A percentile compares a stretch with the other conserved stretches of the same genome.
Evolutionary conservation across 176 grass and related monocot genomes (phyloP).

Genomic region (Paspalum notatum): DNA sequence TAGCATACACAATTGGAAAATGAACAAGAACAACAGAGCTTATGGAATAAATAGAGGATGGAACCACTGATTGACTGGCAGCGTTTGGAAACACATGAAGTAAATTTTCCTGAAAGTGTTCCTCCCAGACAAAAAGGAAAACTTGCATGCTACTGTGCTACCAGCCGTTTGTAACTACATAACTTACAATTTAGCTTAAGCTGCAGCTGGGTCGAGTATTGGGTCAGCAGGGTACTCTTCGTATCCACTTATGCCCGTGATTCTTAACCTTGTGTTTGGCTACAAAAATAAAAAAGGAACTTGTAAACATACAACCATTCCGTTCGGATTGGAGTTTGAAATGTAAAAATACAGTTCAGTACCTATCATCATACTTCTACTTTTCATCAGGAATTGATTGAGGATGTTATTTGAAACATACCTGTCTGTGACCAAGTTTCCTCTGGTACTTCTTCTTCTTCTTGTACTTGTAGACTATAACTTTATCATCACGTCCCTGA

Average conservation of each 20-base stretch:
- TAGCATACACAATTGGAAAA: constrained; percentile 22
- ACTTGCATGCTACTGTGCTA: constrained; percentile 35
- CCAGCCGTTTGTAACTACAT: constrained; percentile 50
- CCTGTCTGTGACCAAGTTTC: constrained; percentile 87
- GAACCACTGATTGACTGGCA: constrained; percentile 26
- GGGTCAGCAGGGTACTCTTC: constrained; percentile 80
- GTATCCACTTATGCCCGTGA: constrained; percentile 90
- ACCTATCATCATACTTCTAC: constrained; percentile 12
- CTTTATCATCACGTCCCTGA: constrained; percentile 82
- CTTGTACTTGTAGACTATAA: constrained; percentile 91
- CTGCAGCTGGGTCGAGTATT: constrained; percentile 52
- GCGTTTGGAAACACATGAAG: constrained; percentile 33
- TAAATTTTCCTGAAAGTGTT: not conserved
- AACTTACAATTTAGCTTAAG: constrained; percentile 50
- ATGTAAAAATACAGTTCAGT: not conserved
- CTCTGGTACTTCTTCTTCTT: constrained; percentile 97
- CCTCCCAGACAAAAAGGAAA: constrained; percentile 10
- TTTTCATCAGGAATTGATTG: not conserved
- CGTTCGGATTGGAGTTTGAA: not conserved
- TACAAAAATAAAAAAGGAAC: constrained; percentile 46
- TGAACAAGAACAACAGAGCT: constrained; percentile 15
- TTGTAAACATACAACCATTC: not conserved
- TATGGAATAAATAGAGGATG: constrained; percentile 35
- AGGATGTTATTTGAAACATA: constrained; percentile 32
- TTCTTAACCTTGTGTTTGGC: constrained; percentile 84